These are phyloP conservation scores for Plantago lanceolata DNA, from an alignment of 305 asterid genomes.

Conservation along the genomic window DNA sequence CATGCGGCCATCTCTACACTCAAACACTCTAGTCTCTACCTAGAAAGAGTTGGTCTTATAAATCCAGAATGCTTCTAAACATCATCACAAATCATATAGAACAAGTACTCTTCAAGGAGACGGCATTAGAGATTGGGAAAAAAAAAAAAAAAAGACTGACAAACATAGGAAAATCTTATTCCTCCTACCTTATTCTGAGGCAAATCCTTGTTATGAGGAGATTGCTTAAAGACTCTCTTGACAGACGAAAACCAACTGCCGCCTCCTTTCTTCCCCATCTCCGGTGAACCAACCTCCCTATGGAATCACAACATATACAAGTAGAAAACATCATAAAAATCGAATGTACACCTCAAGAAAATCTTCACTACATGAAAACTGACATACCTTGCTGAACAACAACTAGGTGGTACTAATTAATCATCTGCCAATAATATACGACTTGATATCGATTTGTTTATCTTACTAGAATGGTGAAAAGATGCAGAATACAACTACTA, in stretches of 20 bases:
- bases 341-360: background rate
- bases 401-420: too few species aligned
- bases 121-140: too few species aligned
- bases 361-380: background rate
- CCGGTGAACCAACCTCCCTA: conserved; percentile 28
- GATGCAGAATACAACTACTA: background rate
- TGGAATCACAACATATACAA: too few species aligned
- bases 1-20: too few species aligned
- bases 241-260: conserved; percentile 82
- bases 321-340: background rate
- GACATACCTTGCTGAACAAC: conserved; percentile 5
- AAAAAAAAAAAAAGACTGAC: background rate
- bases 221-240: conserved; percentile 74
- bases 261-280: conserved; percentile 83
- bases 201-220: conserved; percentile 43
- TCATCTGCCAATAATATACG: conserved; percentile 3
- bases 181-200: conserved; percentile 62
- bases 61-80: too few species aligned
- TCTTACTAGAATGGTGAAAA: too few species aligned
- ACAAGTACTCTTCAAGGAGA: too few species aligned
- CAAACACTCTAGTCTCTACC: too few species aligned
- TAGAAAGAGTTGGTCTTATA: too few species aligned
- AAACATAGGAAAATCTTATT: background rate
- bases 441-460: background rate
- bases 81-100: too few species aligned